Conservation (phyloP, 2,329 filamentous ascomycete species). For the Pseudocercospora macadamiae region DNA sequence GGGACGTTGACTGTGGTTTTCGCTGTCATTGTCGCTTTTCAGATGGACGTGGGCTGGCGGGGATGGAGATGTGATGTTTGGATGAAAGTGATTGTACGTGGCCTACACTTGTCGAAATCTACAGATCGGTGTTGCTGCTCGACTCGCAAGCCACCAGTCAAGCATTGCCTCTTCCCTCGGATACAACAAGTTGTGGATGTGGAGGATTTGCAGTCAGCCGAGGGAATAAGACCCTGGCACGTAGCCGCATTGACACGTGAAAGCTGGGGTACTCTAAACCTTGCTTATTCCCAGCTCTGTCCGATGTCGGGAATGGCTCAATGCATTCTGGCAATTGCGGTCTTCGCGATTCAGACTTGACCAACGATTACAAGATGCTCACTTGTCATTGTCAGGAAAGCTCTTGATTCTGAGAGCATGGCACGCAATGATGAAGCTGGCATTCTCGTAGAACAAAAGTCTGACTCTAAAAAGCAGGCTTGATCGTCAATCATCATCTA, state of each 20-base stretch:
- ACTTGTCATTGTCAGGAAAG: neutral
- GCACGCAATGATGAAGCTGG: too few species aligned
- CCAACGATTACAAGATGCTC: too few species aligned
- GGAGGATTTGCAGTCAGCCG: neutral
- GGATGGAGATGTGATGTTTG: neutral
- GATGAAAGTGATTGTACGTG: neutral
- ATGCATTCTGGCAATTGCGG: too few species aligned
- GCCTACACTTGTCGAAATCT: neutral
- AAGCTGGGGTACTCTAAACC: neutral
- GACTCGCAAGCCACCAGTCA: neutral
- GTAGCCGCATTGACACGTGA: neutral
- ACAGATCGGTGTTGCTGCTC: neutral
- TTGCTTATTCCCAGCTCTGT: neutral
- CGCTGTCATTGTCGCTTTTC: neutral
- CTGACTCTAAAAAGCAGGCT: too few species aligned
- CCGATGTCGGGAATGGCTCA: too few species aligned
- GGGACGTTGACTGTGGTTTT: constrained; percentile 52
- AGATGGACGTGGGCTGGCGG: too few species aligned
- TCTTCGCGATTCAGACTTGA: too few species aligned
- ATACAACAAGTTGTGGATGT: too few species aligned
- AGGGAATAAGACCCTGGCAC: neutral
- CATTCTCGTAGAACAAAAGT: too few species aligned
- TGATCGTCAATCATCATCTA: too few species aligned
- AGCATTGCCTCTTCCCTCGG: too few species aligned
- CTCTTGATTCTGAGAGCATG: too few species aligned